Percentiles rank a stretch among this genome's conserved stretches.
Evolutionary conservation across 176 grass and related monocot species (phyloP).

Genomic region (Oryza glumipatula): DNA sequence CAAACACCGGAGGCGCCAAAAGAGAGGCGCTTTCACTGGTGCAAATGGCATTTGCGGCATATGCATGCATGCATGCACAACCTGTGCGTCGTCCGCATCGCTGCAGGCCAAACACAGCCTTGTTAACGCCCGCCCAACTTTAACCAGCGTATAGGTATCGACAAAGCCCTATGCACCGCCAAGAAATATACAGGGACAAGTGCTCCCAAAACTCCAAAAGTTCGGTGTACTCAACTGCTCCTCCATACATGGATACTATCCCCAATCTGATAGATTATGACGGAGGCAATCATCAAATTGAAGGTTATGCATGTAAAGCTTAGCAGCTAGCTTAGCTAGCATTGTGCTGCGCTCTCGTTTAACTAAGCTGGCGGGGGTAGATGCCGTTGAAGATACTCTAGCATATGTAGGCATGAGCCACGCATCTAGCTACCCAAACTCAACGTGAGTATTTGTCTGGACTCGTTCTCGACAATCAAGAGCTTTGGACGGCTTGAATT

Average conservation of each 20-base stretch:
- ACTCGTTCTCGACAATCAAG: not conserved
- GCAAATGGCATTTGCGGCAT: not conserved
- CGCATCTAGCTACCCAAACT: constrained; percentile 35
- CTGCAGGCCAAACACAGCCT: constrained; percentile 1
- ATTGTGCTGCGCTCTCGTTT: constrained; percentile 17
- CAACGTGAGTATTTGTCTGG: not conserved
- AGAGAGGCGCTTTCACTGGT: constrained; percentile 29
- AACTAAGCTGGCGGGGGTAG: not conserved
- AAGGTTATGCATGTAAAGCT: not conserved
- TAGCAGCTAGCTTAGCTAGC: not conserved
- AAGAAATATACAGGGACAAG: not conserved
- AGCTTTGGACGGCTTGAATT: constrained; percentile 28
- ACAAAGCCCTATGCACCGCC: constrained; percentile 28
- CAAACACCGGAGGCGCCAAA: constrained; percentile 27
- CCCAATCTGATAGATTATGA: not conserved
- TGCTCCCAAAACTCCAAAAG: not conserved
- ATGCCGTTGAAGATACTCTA: not conserved
- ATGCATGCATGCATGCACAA: not conserved
- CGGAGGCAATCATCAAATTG: not conserved
- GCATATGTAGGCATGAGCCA: not conserved
- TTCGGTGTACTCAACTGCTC: constrained; percentile 29
- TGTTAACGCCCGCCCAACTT: not conserved
- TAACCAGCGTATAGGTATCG: not conserved
- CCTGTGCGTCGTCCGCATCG: constrained; percentile 32
- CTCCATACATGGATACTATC: not conserved